These are phyloP conservation scores for Kwoniella botswanensis DNA, from an alignment of 768 basidiomycete species.

Conservation along the genomic window DNA sequence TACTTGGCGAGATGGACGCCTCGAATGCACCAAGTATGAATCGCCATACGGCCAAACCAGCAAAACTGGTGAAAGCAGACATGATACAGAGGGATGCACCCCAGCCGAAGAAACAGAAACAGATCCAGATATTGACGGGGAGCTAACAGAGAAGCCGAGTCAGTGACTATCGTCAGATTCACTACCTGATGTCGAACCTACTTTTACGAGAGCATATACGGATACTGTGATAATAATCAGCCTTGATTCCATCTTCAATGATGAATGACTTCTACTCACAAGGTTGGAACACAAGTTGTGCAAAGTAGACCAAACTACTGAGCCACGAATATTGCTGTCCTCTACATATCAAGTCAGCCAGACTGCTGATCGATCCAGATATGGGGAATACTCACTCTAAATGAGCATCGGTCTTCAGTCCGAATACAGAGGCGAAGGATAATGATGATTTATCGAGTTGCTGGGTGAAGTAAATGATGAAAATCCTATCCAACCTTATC, in stretches of 20 bases:
- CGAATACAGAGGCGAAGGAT: slow-evolving; percentile 64
- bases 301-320: slow-evolving; percentile 47
- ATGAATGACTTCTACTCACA: slow-evolving; percentile 14
- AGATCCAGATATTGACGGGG: slow-evolving; percentile 48
- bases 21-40: slow-evolving; percentile 64
- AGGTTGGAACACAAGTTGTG: slow-evolving; percentile 44
- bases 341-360: not conserved
- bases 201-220: slow-evolving; percentile 17
- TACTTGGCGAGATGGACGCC: slow-evolving; percentile 63
- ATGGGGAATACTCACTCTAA: slow-evolving; percentile 45
- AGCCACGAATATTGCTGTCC: slow-evolving; percentile 45
- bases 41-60: slow-evolving; percentile 60
- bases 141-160: not conserved
- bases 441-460: slow-evolving; percentile 60
- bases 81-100: slow-evolving; percentile 60
- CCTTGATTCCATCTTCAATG: not conserved
- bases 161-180: not conserved
- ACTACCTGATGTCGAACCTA: not conserved
- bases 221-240: not conserved
- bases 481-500: not conserved
- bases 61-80: slow-evolving; percentile 61
- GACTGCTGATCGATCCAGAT: not conserved
- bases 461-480: slow-evolving; percentile 13
- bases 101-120: slow-evolving; percentile 62
- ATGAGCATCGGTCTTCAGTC: slow-evolving; percentile 56